Conservation (phyloP, 495 filamentous ascomycete genomes). For the Aspergillus leporis region DNA sequence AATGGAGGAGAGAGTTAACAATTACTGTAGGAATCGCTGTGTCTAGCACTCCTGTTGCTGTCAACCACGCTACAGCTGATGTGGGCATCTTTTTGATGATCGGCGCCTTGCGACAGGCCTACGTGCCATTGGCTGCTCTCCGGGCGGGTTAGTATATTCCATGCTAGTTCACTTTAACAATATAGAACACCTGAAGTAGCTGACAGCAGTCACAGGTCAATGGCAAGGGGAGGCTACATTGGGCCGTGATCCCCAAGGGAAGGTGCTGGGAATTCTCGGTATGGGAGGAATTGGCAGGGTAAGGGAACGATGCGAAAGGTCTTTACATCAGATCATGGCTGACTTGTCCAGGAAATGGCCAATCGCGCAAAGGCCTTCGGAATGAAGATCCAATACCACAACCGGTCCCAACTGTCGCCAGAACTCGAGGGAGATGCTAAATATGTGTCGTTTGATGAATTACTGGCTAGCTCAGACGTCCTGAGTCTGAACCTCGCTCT, state of each 20-base stretch:
- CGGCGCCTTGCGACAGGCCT: slow-evolving; percentile 65
- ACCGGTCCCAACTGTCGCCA: slow-evolving; percentile 56
- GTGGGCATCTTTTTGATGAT: slow-evolving; percentile 72
- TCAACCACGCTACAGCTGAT: slow-evolving; percentile 72
- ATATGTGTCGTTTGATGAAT: slow-evolving; percentile 67
- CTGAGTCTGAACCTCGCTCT: slow-evolving; percentile 76
- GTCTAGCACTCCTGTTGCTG: slow-evolving; percentile 66
- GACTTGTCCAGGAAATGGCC: slow-evolving; percentile 58
- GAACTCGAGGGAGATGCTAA: slow-evolving; percentile 58
- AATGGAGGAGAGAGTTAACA: neutral
- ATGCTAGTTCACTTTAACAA: neutral
- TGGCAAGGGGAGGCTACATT: slow-evolving; percentile 55
- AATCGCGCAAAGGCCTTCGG: slow-evolving; percentile 68
- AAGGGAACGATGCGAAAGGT: slow-evolving; percentile 11
- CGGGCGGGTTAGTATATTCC: slow-evolving; percentile 47
- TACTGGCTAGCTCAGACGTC: slow-evolving; percentile 69
- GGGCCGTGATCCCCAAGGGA: slow-evolving; percentile 68
- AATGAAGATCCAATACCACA: slow-evolving; percentile 72
- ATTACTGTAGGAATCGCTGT: slow-evolving; percentile 54
- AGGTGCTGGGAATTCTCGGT: slow-evolving; percentile 76
- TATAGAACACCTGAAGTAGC: neutral
- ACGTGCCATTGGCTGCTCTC: slow-evolving; percentile 61
- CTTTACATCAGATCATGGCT: neutral
- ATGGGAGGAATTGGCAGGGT: slow-evolving; percentile 80
- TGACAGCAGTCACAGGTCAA: slow-evolving; percentile 33